Base-by-base conservation (phyloP, 164 flowering plant genomes). In the Tetracentron sinense region DNA sequence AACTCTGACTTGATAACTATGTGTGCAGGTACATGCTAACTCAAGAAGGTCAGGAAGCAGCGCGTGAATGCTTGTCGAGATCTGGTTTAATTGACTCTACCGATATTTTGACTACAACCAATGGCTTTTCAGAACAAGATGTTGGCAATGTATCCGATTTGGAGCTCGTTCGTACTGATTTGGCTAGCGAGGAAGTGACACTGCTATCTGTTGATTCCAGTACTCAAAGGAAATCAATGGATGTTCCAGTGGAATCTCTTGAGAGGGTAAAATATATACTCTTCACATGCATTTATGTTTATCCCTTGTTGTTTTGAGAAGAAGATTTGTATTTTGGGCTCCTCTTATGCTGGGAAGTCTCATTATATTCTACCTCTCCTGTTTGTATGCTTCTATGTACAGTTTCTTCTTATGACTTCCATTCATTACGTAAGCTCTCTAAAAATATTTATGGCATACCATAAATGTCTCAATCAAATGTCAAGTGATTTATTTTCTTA, bases 11-110 rank as follows among this genome's bases (percentile, higher is more conserved):
- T n/a, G n/a, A n/a, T n/a, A n/a, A n/a, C 22, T 21, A 12, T 62
- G 4, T 30, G 53, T 70, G 54, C 79, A 95, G 99, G 75, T 95
- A 89, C 75, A 89, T 84, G 95, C 79, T 95, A 55, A 83, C 96
- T 44, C 74, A 74, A 62, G 96, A 81, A 82, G 99, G 99, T 38
- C 67, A 68, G 58, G 84, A 81, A 70, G 79, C 77, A 58, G 96
- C 97, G 62, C 74, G 69, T 25, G 96, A 89, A 42, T 94, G 99
- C 75, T 78, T 94, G 4, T 66, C 64, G 54, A 79, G 96, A 67
- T 91, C 97, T 72, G 89, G 84, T 61, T 60, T 88, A 69, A 64
- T 56, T 70, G 85, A 79, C 70, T 50, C 81, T 14, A 20, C 10
- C 31, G 79, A 71, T 48, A 58, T 50, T 44, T 54, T 60, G 56